These are phyloP conservation scores for Achlya hypogyna DNA, from an alignment of 352 stramenopile genomes.

Conservation along the genomic window DNA sequence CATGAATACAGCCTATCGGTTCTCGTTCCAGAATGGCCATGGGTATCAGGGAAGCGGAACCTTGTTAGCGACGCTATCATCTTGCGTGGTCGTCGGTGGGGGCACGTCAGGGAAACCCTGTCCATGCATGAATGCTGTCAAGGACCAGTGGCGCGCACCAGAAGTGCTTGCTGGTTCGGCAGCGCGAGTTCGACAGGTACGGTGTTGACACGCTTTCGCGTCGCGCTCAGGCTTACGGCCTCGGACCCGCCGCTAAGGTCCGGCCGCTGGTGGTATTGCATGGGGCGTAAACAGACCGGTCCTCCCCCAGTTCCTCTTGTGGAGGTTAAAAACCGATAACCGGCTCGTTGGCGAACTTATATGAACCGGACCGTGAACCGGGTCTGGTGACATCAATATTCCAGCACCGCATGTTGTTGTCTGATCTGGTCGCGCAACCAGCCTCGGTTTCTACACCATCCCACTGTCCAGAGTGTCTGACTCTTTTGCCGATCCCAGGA, in stretches of 20 bases:
- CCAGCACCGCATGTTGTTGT: too few species aligned
- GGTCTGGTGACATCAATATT: too few species aligned
- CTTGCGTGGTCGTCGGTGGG: background rate
- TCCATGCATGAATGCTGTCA: background rate
- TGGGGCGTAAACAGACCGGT: background rate
- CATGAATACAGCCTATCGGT: conserved; percentile 10
- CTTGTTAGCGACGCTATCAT: background rate
- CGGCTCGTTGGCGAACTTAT: too few species aligned
- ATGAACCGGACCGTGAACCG: too few species aligned
- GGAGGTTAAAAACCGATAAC: too few species aligned
- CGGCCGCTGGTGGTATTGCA: conserved; percentile 14
- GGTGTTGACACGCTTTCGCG: background rate
- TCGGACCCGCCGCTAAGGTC: background rate
- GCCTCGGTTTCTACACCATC: too few species aligned
- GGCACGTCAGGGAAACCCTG: background rate
- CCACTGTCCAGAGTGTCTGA: too few species aligned
- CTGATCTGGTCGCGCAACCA: too few species aligned
- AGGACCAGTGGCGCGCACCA: background rate
- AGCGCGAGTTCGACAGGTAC: conserved; percentile 4
- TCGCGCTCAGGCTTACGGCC: background rate
- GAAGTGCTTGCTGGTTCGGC: conserved; percentile 1
- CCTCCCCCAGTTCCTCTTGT: background rate
- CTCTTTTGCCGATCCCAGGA: too few species aligned
- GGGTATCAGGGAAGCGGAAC: background rate
- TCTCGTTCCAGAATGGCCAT: background rate